These are phyloP conservation scores for Lipomyces sp. DNA, from an alignment of 805 yeast genomes.

Conservation along the genomic window DNA sequence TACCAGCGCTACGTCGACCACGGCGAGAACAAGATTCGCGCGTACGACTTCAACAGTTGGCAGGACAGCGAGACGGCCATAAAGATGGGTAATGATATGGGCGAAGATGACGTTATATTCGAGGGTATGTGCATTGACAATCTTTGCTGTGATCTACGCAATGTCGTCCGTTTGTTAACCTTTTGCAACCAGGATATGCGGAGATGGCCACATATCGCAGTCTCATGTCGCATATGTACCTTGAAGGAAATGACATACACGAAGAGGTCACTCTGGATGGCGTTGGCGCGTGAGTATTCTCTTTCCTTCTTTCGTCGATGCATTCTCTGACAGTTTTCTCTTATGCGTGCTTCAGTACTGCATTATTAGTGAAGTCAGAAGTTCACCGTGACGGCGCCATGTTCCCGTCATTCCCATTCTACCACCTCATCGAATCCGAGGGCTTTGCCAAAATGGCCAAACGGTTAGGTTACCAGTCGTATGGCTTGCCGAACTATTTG, in stretches of 20 bases:
- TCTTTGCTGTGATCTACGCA: too few species aligned
- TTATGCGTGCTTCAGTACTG: slow-evolving; percentile 53
- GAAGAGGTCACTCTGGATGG: slow-evolving; percentile 88
- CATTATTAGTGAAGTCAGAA: slow-evolving; percentile 91
- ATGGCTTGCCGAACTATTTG: slow-evolving; percentile 90
- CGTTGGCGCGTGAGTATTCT: slow-evolving; percentile 61
- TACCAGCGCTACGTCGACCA: slow-evolving; percentile 74
- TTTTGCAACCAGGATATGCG: slow-evolving; percentile 45
- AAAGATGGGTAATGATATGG: slow-evolving; percentile 64
- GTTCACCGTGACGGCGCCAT: slow-evolving; percentile 99
- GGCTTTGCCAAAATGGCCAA: slow-evolving; percentile 97
- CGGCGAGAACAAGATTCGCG: slow-evolving; percentile 61
- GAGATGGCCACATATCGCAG: slow-evolving; percentile 94
- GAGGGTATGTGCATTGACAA: slow-evolving; percentile 75
- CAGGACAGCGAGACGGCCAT: slow-evolving; percentile 65
- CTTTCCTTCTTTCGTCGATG: neutral
- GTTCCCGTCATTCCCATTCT: slow-evolving; percentile 98
- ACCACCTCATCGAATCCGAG: slow-evolving; percentile 94
- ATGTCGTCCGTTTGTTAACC: too few species aligned
- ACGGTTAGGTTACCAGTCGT: slow-evolving; percentile 84
- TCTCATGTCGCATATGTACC: slow-evolving; percentile 83
- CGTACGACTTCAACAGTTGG: slow-evolving; percentile 97
- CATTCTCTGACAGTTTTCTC: neutral
- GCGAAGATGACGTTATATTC: slow-evolving; percentile 86
- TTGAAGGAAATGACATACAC: slow-evolving; percentile 55